Base-by-base conservation (phyloP, 2,329 filamentous ascomycete genomes). In the Ilyonectria robusta region DNA sequence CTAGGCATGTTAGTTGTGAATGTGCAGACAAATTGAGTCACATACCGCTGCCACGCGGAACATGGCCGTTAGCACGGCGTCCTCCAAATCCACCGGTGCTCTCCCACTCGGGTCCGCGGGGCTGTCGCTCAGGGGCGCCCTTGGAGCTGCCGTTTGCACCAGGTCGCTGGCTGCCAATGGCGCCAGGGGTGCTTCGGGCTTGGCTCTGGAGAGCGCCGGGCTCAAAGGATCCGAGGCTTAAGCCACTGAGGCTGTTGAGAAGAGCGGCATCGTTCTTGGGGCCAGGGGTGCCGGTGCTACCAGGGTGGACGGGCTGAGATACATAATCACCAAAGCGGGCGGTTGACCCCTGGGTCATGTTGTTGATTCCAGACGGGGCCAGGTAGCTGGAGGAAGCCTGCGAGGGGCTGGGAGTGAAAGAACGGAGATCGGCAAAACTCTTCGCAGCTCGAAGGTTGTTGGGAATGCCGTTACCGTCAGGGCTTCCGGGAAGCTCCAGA, bases 401-500 rank as follows among this genome's bases (percentile, higher is more conserved):
- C 3, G 93, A 95, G 6, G 96, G 95, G 74, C 95, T 98, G 11
- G 95, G 95, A 17, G 95, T 98, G 82, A 97, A 97, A 1, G 95
- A 97, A 71, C 95, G 93, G 70, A 99, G 84, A 78, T 99, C 96
- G 40, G 95, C 96, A 79, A 98, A 98, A 57, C 95, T 98, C 85
- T 98, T 98, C 69, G 95, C 96, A 31, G 94, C 94, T 48, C 96
- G 92, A 40, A 99, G 89, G 76, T 95, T 95, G 78, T 94, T 92
- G 54, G 93, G 89, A 35, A 91, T 91, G 31, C 84, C 84, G 66
- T 80, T 82, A 19, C 82, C 84, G 53, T 91, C 89, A 19, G 89
- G 93, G 77, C 94, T 95, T 72, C 94, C 94, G n/a, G 95, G 91
- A 65, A 96, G 90, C 78, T 95, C 93, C 42, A 98, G 85, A n/a